Conservation (phyloP, 1,139 yeast species). For the Yamadazyma diospyri region DNA sequence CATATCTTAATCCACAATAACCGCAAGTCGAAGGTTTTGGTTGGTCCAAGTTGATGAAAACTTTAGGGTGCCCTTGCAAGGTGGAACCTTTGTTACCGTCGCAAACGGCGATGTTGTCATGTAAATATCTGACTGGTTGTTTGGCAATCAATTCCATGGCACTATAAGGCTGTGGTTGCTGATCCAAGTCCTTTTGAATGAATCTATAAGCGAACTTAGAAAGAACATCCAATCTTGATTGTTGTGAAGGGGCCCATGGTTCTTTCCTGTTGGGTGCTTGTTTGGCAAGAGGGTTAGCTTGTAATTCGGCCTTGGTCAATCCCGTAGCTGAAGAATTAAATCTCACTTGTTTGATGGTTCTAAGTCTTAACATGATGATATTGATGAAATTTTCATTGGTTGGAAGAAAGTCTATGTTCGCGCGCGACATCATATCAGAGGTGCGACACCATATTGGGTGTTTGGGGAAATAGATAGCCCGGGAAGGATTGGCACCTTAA, state of each 20-base stretch:
- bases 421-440: too few relatives aligned
- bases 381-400: slow-evolving; percentile 6
- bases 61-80: slow-evolving; percentile 82
- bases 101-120: slow-evolving; percentile 68
- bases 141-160: slow-evolving; percentile 80
- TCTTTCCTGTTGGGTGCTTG: slow-evolving; percentile 76
- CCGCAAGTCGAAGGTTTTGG: slow-evolving; percentile 72
- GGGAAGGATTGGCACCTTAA: too few relatives aligned
- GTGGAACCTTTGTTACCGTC: slow-evolving; percentile 72
- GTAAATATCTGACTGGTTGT: slow-evolving; percentile 67
- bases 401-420: too few relatives aligned
- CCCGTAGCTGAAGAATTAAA: slow-evolving; percentile 24
- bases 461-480: too few relatives aligned
- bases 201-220: slow-evolving; percentile 59
- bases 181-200: slow-evolving; percentile 62
- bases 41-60: slow-evolving; percentile 75
- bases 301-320: slow-evolving; percentile 36
- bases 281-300: slow-evolving; percentile 30
- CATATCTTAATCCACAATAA: slow-evolving; percentile 72
- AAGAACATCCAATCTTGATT: slow-evolving; percentile 55
- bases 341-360: slow-evolving; percentile 5
- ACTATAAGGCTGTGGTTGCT: slow-evolving; percentile 78
- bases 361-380: slow-evolving; percentile 7
- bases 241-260: slow-evolving; percentile 74
- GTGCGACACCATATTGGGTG: too few relatives aligned